A percentile compares a stretch with the other conserved stretches of the same genome.
These are phyloP conservation scores for Pichia cactophila DNA, from an alignment of 1,139 yeast genomes.

Conservation along the genomic window DNA sequence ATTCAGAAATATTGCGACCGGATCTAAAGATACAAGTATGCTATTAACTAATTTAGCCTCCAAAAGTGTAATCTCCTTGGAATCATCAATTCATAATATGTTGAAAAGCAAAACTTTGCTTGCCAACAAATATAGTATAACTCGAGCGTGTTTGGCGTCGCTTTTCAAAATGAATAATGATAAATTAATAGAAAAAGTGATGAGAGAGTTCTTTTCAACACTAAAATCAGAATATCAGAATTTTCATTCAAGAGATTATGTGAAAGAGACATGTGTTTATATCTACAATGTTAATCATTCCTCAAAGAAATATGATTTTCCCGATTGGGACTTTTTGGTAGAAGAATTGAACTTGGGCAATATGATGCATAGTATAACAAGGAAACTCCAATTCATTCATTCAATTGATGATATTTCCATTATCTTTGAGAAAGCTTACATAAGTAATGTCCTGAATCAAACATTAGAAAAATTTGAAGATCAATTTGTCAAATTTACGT, in stretches of 20 bases:
- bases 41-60: background rate
- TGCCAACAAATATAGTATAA: constrained; percentile 1
- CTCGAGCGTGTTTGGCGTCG: constrained; percentile 6
- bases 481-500: constrained; percentile 12
- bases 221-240: constrained; percentile 17
- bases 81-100: no score
- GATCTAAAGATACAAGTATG: constrained; percentile 2
- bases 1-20: constrained; percentile 8
- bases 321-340: constrained; percentile 16
- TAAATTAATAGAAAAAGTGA: background rate
- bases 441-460: constrained; percentile 12
- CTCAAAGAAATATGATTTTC: constrained; percentile 9
- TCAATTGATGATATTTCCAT: constrained; percentile 18
- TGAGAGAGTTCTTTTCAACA: constrained; percentile 13
- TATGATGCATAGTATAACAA: constrained; percentile 16
- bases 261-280: constrained; percentile 18
- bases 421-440: constrained; percentile 18
- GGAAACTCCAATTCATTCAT: constrained; percentile 20
- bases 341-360: constrained; percentile 9
- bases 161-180: constrained; percentile 2
- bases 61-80: no score
- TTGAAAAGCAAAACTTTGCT: background rate
- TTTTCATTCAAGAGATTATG: constrained; percentile 14
- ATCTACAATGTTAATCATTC: constrained; percentile 17
- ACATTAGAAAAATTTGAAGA: background rate